Evolutionary conservation across 2,329 filamentous ascomycete species (phyloP), one percentile per base, ranked within the genome.

Genomic region (Didymellaceae sp.): DNA sequence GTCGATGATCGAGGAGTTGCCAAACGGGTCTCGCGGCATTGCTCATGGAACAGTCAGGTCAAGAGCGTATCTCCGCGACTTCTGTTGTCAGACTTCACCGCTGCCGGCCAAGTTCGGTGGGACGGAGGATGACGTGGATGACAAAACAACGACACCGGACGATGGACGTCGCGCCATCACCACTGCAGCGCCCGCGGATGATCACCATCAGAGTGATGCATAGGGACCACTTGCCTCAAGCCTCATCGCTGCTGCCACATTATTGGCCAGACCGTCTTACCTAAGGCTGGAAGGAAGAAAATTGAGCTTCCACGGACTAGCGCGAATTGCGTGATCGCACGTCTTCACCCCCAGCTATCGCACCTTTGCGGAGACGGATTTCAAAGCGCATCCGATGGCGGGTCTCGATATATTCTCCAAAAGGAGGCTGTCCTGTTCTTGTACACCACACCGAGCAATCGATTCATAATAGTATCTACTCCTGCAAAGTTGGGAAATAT

Each of bases 251-350:
- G 55, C 43, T 52, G 47, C 54, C 45, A 38, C 2, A 6, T 54
- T 45, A 66, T 65, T 66, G 63, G 63, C 39, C 43, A 44, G 26
- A 32, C 42, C 34, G 48, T 38, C 54, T 59, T 64, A 62, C 58
- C 53, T 61, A 59, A 57, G 55, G 47, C 37, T 53, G 31, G 42
- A 14, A 56, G 32, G 34, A 61, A 63, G 57, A 57, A 34, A 48
- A 62, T 61, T 63, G 58, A 54, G 63, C 52, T 45, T 39, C 49
- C 55, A 56, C 30, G 55, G 62, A 52, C 57, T 66, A 65, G 62
- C 62, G 63, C 51, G 57, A 66, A 66, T 67, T 65, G 65, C 65
- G 65, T 67, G 65, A 66, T 67, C 60, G 65, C 63, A 66, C 63
- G 63, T 63, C 63, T 66, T 66, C 61, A 53, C 52, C 56, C 55